Evolutionary conservation across 2,329 filamentous ascomycete genomes (phyloP), one percentile per base, ranked within the genome.

Genomic region (Colletotrichum abscissum): DNA sequence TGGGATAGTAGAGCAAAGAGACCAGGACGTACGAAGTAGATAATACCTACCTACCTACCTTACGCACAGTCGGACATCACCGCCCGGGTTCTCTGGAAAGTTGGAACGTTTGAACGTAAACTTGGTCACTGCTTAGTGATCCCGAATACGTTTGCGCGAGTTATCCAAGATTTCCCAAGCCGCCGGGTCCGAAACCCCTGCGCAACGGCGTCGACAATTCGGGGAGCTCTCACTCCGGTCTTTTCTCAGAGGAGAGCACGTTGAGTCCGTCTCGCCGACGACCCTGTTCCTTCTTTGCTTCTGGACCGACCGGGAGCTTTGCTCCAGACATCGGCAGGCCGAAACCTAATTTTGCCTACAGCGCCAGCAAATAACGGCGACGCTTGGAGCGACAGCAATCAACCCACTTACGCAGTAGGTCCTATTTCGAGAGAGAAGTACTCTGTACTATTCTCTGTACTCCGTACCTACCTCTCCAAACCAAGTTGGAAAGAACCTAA

Each of bases 121-220:
- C n/a, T 64, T 52, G 30, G 14, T 19, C 46, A 38, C 28, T 8
- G 16, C 62, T 26, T 62, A 46, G 59, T 49, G 38, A 49, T 62
- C 28, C 9, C 24, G n/a, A 28, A 22, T 33, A 55, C 46, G 33
- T 28, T 57, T 65, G 63, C 52, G 63, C 35, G 56, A 46, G 63
- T 35, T 46, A 52, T 28, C 22, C 33, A 65, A 56, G 52, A 42
- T 28, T 33, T 26, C 49, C 33, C 14, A 7, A 35, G 46, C 68
- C 63, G 68, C 63, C 42, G 24, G 55, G 54, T 67, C 68, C 63
- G 63, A 70, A 67, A 30, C 63, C 63, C 62, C 62, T 57, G 57
- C 55, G 28, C 63, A 30, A 16, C 63, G 33, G 26, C 52, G 35
- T 12, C 28, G 33, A 16, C 52, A 12, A 24, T 58, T 66, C 28